These are phyloP conservation scores for Candida hungchunana DNA, from an alignment of 805 yeast species.

Conservation along the genomic window DNA sequence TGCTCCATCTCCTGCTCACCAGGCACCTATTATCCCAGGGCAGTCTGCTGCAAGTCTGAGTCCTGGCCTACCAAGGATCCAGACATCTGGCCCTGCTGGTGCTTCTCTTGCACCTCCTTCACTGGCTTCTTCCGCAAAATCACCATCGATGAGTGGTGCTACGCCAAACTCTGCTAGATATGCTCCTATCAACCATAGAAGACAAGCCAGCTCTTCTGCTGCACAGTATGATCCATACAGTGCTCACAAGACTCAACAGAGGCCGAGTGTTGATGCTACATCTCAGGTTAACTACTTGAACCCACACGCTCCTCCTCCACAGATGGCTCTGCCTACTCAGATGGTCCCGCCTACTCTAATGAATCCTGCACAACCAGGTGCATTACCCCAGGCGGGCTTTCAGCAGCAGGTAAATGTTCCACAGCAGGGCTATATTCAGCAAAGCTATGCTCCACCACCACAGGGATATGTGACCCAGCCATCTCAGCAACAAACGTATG, in stretches of 20 bases:
- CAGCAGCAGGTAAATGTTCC: no score
- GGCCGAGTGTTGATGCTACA: constrained; percentile 6
- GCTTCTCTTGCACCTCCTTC: constrained; percentile 8
- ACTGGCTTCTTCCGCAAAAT: constrained; percentile 11
- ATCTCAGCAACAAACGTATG: constrained; percentile 3
- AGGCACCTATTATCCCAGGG: constrained; percentile 3
- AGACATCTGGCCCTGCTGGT: neutral
- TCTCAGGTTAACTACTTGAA: neutral
- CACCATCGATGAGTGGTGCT: constrained; percentile 15
- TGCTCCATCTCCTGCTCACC: constrained; percentile 1
- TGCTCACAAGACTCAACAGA: constrained; percentile 15
- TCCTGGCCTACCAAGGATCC: constrained; percentile 2
- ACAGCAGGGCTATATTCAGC: neutral
- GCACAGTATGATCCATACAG: constrained; percentile 28
- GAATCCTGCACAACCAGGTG: constrained; percentile 1
- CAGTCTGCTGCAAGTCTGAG: constrained; percentile 2
- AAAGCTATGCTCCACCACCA: neutral
- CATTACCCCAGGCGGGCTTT: no score
- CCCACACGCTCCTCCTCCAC: neutral
- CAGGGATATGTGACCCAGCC: no score
- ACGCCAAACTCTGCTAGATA: constrained; percentile 31
- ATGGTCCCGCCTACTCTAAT: no score
- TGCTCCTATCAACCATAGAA: constrained; percentile 34
- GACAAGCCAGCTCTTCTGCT: constrained; percentile 28
- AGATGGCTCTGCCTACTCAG: no score